Conservation (phyloP, 1,139 yeast genomes). For the Suhomyces wounanorum region DNA sequence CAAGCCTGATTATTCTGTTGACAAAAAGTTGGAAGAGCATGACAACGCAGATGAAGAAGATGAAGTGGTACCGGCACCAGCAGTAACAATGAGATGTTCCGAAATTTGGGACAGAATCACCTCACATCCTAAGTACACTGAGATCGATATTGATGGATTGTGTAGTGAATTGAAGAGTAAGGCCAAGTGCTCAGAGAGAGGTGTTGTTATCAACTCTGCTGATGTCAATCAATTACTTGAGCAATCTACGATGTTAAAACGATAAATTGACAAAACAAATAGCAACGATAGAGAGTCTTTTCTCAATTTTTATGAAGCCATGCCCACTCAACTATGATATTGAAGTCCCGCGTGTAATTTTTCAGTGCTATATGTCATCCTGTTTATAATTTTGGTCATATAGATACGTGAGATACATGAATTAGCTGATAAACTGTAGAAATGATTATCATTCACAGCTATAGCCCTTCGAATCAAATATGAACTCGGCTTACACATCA, state of each 20-base stretch:
- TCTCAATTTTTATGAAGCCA: not conserved
- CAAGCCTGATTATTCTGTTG: slow-evolving; percentile 20
- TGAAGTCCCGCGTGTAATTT: not conserved
- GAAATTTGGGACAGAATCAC: slow-evolving; percentile 97
- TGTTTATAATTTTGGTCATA: slow-evolving; percentile 2
- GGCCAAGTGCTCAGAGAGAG: slow-evolving; percentile 94
- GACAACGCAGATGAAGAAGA: slow-evolving; percentile 28
- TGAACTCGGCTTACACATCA: too few species aligned
- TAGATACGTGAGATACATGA: slow-evolving; percentile 3
- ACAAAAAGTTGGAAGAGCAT: slow-evolving; percentile 7
- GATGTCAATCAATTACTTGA: slow-evolving; percentile 73
- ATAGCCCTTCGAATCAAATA: too few species aligned
- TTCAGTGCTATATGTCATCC: slow-evolving; percentile 2
- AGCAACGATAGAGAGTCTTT: not conserved
- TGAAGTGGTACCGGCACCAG: slow-evolving; percentile 57
- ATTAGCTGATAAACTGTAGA: not conserved
- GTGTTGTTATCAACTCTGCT: slow-evolving; percentile 78
- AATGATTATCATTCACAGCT: too few species aligned
- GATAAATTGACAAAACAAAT: slow-evolving; percentile 5
- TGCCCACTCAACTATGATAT: slow-evolving; percentile 1
- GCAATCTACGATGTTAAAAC: slow-evolving; percentile 31
- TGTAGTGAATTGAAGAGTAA: slow-evolving; percentile 84
- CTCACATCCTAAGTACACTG: slow-evolving; percentile 89
- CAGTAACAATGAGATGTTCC: slow-evolving; percentile 65
- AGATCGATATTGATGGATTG: slow-evolving; percentile 89